phyloP scores from a whole-genome alignment of 1,284 basidiomycete genomes.

The Cutaneotrichosporon arboriforme region DNA sequence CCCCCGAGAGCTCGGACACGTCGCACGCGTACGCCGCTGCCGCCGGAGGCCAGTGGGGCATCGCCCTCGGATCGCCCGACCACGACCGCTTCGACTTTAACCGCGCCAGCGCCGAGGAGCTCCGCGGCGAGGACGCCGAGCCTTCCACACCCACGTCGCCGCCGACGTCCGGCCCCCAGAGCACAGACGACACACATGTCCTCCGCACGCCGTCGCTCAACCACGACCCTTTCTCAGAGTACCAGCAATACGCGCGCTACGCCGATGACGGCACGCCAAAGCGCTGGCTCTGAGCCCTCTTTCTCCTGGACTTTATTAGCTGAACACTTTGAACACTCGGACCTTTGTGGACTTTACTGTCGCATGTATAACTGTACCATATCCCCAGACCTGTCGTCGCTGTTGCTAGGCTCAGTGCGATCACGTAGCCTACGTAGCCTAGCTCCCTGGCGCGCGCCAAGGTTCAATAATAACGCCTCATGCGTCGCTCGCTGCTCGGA shows the following conservation, averaged over 20 bases:
- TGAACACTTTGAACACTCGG: no score
- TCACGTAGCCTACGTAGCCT: no score
- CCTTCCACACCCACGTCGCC: background rate
- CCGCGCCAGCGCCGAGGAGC: background rate
- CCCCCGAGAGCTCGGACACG: background rate
- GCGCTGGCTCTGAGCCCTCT: no score
- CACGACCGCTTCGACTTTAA: slow-evolving; percentile 17
- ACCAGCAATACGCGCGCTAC: slow-evolving; percentile 19
- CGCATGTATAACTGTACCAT: no score
- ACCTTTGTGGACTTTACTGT: no score
- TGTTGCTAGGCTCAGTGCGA: no score
- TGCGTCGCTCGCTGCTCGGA: no score
- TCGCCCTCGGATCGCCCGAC: slow-evolving; percentile 20
- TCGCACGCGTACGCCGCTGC: slow-evolving; percentile 10
- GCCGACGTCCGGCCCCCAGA: background rate
- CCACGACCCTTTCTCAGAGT: slow-evolving; percentile 34
- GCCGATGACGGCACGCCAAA: background rate
- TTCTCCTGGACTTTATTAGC: no score
- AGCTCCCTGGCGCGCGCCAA: no score
- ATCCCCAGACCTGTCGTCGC: no score
- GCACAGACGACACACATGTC: slow-evolving; percentile 18
- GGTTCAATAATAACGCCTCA: no score
- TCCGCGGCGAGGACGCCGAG: background rate
- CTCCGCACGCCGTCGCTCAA: slow-evolving; percentile 13
- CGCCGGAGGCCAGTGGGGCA: slow-evolving; percentile 28